phyloP scores from a whole-genome alignment of 768 basidiomycete genomes.

The Tricholoma furcatifolium region DNA sequence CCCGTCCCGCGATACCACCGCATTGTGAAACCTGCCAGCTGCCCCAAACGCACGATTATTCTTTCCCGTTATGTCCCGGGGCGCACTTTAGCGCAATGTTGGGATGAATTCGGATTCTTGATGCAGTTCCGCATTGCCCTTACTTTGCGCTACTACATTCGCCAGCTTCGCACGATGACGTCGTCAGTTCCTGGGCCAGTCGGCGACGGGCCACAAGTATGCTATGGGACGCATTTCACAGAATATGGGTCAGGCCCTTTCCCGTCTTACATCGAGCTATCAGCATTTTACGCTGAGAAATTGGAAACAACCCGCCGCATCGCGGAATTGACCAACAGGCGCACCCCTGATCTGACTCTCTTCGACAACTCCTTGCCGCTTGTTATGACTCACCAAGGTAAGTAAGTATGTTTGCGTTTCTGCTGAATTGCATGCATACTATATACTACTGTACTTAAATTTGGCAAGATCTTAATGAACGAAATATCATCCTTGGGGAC shows the following conservation, averaged over 20 bases:
- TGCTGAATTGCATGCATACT: too few species aligned
- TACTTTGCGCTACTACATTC: conserved; percentile 20
- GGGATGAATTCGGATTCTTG: conserved; percentile 14
- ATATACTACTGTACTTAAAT: too few species aligned
- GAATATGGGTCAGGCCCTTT: too few species aligned
- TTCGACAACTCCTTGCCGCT: conserved; percentile 21
- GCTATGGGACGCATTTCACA: too few species aligned
- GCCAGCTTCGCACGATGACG: conserved; percentile 17
- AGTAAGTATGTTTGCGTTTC: too few species aligned
- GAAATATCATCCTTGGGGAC: conserved; percentile 18
- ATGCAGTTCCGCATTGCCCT: conserved; percentile 17
- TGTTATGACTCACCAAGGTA: conserved; percentile 21
- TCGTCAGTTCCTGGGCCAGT: conserved; percentile 4
- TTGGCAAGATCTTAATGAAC: conserved; percentile 18
- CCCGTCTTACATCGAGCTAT: conserved; percentile 14
- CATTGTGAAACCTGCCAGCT: too few species aligned
- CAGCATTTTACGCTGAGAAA: conserved; percentile 13
- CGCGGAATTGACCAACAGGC: background rate
- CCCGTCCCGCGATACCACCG: too few species aligned
- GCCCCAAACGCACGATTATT: too few species aligned
- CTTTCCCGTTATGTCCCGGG: conserved; percentile 20
- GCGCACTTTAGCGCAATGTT: conserved; percentile 11
- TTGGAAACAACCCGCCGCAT: background rate
- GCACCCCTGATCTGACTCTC: conserved; percentile 1
- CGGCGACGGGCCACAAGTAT: too few species aligned